Percentiles rank a stretch among this genome's conserved stretches.
phyloP scores from a whole-genome alignment of 805 yeast genomes.

The Schwanniomyces pseudopolymorphus region DNA sequence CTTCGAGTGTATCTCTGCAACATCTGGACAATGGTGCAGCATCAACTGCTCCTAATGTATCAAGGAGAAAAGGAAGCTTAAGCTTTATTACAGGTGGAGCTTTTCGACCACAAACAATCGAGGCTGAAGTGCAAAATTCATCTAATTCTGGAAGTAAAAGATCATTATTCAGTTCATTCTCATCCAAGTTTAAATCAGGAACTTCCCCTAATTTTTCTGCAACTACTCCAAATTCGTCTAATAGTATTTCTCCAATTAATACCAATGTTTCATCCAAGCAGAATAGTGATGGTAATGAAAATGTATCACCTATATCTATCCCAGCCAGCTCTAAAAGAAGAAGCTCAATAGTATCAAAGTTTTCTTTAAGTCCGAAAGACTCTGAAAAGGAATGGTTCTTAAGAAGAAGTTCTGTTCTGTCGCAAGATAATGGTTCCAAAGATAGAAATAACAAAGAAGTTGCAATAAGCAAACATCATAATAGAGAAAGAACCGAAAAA shows the following conservation, averaged over 20 bases:
- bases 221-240: neutral
- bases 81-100: conserved; percentile 5
- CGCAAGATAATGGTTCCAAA: neutral
- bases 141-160: conserved; percentile 18
- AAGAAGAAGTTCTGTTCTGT: conserved; percentile 13
- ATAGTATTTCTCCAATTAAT: conserved; percentile 3
- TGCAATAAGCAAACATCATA: conserved; percentile 46
- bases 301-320: conserved; percentile 27
- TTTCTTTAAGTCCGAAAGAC: conserved; percentile 3
- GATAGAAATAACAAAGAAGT: conserved; percentile 21
- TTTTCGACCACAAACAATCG: neutral
- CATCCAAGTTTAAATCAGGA: conserved; percentile 37
- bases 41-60: conserved; percentile 6
- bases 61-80: conserved; percentile 11
- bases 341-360: conserved; percentile 4
- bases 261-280: conserved; percentile 8
- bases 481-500: conserved; percentile 33
- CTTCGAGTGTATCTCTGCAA: conserved; percentile 8
- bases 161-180: conserved; percentile 37
- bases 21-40: conserved; percentile 5
- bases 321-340: conserved; percentile 8
- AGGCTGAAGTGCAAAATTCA: conserved; percentile 13
- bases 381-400: conserved; percentile 8
- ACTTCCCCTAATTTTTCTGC: conserved; percentile 6
- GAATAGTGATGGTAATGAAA: conserved; percentile 16